Conservation (phyloP, 345 rosid species). For the Pistacia vera region DNA sequence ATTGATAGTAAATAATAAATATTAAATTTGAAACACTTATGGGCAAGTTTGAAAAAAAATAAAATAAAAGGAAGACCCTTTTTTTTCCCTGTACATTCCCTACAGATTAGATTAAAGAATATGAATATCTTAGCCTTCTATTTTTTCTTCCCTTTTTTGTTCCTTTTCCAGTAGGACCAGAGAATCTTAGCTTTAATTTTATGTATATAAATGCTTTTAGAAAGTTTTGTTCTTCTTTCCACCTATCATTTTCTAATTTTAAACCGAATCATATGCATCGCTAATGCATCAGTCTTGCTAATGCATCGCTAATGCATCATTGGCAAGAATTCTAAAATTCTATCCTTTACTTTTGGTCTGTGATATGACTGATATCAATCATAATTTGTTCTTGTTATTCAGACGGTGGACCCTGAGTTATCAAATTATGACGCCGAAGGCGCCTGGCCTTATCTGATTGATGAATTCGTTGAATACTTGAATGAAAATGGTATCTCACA, state of each 20-base stretch:
- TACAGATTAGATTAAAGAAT: background rate
- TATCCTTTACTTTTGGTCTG: too few relatives aligned
- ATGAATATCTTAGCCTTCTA: background rate
- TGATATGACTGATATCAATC: background rate
- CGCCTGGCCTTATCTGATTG: slow-evolving; percentile 98
- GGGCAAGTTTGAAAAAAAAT: background rate
- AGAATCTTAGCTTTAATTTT: background rate
- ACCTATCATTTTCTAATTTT: background rate
- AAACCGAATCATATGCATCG: background rate
- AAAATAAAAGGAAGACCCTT: background rate
- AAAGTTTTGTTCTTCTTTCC: background rate
- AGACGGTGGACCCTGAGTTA: slow-evolving; percentile 67
- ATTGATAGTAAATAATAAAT: background rate
- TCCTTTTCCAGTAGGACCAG: background rate
- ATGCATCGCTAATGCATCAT: background rate
- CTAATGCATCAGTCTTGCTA: background rate
- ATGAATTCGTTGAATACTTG: slow-evolving; percentile 95
- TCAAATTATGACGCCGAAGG: slow-evolving; percentile 91
- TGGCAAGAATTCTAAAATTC: background rate
- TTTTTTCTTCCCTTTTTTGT: background rate
- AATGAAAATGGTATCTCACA: slow-evolving; percentile 57
- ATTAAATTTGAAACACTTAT: background rate
- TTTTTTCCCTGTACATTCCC: background rate
- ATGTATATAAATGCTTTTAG: background rate
- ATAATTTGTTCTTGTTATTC: slow-evolving; percentile 24